Conservation (phyloP, 164 flowering plant genomes). For the Saururus chinensis region DNA sequence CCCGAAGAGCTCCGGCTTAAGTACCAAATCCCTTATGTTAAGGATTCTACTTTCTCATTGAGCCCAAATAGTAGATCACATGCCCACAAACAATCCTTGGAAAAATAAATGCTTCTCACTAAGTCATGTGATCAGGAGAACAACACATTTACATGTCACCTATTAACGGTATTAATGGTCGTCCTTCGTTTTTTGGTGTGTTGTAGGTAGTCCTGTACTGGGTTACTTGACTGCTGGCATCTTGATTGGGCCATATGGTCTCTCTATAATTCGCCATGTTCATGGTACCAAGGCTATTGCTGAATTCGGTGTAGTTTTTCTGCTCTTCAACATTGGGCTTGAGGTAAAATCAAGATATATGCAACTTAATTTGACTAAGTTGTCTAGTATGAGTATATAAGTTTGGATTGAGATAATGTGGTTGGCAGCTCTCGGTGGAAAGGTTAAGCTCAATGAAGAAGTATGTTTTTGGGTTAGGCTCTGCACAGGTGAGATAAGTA, state of each 20-base stretch:
- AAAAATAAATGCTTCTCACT: no score
- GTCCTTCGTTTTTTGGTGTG: background rate
- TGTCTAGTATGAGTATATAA: background rate
- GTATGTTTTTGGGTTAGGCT: conserved; percentile 97
- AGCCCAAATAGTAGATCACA: no score
- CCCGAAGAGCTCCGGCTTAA: no score
- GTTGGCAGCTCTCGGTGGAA: conserved; percentile 96
- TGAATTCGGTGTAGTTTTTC: conserved; percentile 98
- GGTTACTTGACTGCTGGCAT: conserved; percentile 99
- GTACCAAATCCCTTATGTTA: no score
- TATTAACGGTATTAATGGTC: no score
- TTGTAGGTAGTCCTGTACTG: conserved; percentile 96
- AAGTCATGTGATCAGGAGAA: background rate
- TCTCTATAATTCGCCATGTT: conserved; percentile 92
- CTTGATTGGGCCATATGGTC: conserved; percentile 98
- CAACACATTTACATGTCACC: background rate
- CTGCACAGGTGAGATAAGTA: conserved; percentile 81
- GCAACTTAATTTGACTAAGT: background rate
- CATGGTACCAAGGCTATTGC: conserved; percentile 99
- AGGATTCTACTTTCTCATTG: no score
- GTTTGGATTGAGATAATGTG: background rate
- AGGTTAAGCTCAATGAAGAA: conserved; percentile 99
- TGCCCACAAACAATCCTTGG: no score
- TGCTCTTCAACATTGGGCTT: conserved; percentile 97
- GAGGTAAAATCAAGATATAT: conserved; percentile 47